Conservation (phyloP, 305 asterid genomes). For the Solanum hybrid region DNA sequence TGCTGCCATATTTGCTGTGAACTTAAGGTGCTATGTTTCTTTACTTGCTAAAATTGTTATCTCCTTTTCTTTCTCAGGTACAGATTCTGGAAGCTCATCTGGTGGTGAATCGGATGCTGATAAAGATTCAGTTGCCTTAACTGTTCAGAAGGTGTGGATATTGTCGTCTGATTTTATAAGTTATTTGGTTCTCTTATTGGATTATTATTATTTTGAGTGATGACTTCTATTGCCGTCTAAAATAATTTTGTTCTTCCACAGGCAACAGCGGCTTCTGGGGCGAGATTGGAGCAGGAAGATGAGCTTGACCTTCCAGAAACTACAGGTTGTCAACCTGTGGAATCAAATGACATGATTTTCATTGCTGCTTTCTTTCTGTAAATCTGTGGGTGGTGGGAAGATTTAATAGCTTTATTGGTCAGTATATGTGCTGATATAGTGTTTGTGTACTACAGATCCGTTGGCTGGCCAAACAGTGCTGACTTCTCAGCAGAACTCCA, state of each 20-base stretch:
- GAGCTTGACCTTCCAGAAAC: conserved; percentile 4
- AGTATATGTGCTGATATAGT: neutral
- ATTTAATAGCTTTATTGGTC: neutral
- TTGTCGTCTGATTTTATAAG: neutral
- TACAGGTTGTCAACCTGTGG: neutral
- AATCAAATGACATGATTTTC: neutral
- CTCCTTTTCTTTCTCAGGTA: conserved; percentile 23
- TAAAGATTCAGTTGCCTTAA: conserved; percentile 27
- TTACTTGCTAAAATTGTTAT: neutral
- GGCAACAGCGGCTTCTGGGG: neutral
- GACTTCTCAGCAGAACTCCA: conserved; percentile 40
- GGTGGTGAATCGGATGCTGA: conserved; percentile 42
- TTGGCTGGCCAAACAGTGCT: neutral
- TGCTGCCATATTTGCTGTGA: neutral
- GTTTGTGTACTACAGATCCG: neutral
- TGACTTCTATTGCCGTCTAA: neutral
- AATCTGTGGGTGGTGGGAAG: neutral
- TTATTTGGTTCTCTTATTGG: neutral
- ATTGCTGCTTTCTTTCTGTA: neutral
- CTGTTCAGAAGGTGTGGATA: conserved; percentile 13
- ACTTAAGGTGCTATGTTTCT: neutral
- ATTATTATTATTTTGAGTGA: neutral
- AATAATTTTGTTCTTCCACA: neutral
- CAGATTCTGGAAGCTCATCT: conserved; percentile 26
- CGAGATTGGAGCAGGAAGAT: neutral